A percentile compares a stretch with the other conserved stretches of the same genome.
phyloP scores from a whole-genome alignment of 306 rosid genomes.

The cucumber (Cucumis sativus) region DNA sequence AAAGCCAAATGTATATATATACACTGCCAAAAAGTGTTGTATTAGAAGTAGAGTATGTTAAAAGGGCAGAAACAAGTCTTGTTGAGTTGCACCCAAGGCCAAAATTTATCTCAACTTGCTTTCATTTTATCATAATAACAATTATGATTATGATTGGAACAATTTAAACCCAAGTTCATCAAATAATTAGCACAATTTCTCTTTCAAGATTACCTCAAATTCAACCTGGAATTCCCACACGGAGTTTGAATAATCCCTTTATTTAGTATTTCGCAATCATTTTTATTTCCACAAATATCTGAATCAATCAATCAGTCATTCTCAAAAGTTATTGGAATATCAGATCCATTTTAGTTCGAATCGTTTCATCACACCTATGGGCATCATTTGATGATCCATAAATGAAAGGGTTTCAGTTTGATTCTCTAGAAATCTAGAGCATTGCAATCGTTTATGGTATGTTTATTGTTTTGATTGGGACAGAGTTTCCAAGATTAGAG shows the following conservation, averaged over 20 bases:
- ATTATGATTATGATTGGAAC: not conserved
- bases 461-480: not conserved
- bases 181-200: not conserved
- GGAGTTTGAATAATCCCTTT: not conserved
- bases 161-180: not conserved
- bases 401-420: not conserved
- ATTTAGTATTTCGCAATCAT: not conserved
- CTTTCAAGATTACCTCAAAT: not conserved
- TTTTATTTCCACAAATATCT: not conserved
- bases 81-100: not conserved
- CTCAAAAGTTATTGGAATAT: not conserved
- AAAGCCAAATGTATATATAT: too few relatives aligned
- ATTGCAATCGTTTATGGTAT: not conserved
- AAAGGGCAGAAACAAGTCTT: not conserved
- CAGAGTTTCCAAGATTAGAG: not conserved
- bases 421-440: not conserved
- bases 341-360: not conserved
- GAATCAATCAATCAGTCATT: not conserved
- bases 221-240: not conserved
- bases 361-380: not conserved
- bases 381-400: not conserved
- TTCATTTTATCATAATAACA: not conserved
- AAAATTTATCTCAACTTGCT: not conserved
- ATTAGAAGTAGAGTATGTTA: not conserved
- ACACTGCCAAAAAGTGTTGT: not conserved